Base-by-base conservation (phyloP, 2,329 filamentous ascomycete genomes). In the Tolypocladium ovalisporum region DNA sequence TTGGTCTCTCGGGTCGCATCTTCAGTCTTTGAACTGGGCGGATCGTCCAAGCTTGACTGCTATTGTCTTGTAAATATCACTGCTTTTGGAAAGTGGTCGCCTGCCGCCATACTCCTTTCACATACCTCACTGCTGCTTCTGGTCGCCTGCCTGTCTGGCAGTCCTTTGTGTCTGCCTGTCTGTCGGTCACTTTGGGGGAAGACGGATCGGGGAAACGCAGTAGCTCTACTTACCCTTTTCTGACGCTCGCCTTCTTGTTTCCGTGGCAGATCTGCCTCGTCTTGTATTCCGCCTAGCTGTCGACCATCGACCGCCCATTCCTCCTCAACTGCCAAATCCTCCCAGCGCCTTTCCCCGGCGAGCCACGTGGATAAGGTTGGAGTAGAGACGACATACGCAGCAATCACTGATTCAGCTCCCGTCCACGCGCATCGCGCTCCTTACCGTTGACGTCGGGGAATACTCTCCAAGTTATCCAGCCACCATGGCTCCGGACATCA, bases 401-500 rank as follows among this genome's bases (percentile, higher is more conserved):
- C 47, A 51, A 5, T 29, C 47, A 7, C 17, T 34, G 24, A 34
- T 19, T 51, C 19, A 15, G 19, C 47, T 22, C 8, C 17, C 29
- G n/a, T 12, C 6, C 9, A 34, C 15, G 34, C 47, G 29, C 47
- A 34, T 10, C 29, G 29, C 24, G 2, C 24, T 32, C 24, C 17
- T 49, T 27, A 10, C 24, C 27, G n/a, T 19, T 27, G 4, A 34
- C 29, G 29, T 15, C 47, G 27, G n/a, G 10, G 34, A n/a, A 9
- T 29, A 5, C 27, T 51, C 10, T n/a, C 37, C 32, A 34, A 27
- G 29, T 19, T 13, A 3, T 7, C 29, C n/a, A 24, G 49, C 47
- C 62, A 65, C 55, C 60, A 88, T 90, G 87, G 81, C 86, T 62
- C 87, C 87, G 54, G 87, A 90, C 73, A 79, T 90, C 67, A 88